Evolutionary conservation across 2,329 filamentous ascomycete genomes (phyloP).

Genomic region (Fusarium armeniacum): DNA sequence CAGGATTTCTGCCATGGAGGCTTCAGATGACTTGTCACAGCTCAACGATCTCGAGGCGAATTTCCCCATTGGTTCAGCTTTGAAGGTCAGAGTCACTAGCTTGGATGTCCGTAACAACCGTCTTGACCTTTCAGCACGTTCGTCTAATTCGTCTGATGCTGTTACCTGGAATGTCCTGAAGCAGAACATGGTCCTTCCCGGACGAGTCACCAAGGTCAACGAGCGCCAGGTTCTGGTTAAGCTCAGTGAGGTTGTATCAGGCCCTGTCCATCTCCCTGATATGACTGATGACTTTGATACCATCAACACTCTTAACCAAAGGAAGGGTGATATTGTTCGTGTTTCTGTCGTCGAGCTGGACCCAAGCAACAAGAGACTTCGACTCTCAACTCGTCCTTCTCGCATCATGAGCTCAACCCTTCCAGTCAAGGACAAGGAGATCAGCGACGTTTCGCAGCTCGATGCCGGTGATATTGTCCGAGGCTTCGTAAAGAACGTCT

Average conservation of each 20-base stretch:
- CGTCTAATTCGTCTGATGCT: constrained; percentile 61
- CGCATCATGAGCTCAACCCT: constrained; percentile 89
- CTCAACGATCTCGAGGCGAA: constrained; percentile 81
- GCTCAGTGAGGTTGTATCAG: constrained; percentile 83
- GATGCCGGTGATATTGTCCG: constrained; percentile 83
- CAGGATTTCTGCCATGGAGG: constrained; percentile 83
- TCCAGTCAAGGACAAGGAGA: constrained; percentile 83
- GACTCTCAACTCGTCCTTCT: constrained; percentile 86
- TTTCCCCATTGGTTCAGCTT: constrained; percentile 90
- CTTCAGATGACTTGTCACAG: constrained; percentile 87
- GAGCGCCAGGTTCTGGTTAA: constrained; percentile 89
- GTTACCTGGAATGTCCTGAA: constrained; percentile 80
- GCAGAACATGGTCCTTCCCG: constrained; percentile 84
- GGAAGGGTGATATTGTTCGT: constrained; percentile 87
- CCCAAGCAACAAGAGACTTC: constrained; percentile 84
- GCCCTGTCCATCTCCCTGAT: constrained; percentile 85
- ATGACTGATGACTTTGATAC: constrained; percentile 88
- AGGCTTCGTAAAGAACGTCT: constrained; percentile 91
- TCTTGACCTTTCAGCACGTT: constrained; percentile 85
- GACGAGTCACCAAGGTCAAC: constrained; percentile 85
- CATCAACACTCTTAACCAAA: constrained; percentile 79
- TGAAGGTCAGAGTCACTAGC: constrained; percentile 82
- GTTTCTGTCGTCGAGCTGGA: constrained; percentile 89
- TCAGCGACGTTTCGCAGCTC: constrained; percentile 78
- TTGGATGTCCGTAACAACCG: constrained; percentile 80